phyloP scores from a whole-genome alignment of 2,329 filamentous ascomycete genomes.

The Ascochyta viciae-villosae region DNA sequence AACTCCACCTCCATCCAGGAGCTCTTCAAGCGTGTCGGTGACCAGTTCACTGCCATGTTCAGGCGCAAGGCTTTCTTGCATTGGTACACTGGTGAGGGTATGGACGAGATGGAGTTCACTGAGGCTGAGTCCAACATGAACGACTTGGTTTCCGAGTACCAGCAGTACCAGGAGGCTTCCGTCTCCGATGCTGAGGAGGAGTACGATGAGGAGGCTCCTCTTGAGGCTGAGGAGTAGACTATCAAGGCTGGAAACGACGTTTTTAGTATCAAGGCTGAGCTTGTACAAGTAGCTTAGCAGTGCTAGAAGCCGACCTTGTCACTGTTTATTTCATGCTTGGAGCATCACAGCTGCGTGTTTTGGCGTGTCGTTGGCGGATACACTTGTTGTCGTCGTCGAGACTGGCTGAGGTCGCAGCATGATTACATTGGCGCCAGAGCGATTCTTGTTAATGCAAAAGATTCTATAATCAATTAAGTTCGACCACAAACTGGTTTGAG shows the following conservation, averaged over 20 bases:
- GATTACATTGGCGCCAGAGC: constrained; percentile 38
- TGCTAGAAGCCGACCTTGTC: constrained; percentile 9
- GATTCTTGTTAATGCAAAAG: constrained; percentile 47
- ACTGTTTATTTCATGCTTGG: constrained; percentile 38
- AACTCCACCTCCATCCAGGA: constrained; percentile 99
- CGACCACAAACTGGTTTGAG: background rate
- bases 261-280: constrained; percentile 3
- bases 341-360: constrained; percentile 28
- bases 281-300: constrained; percentile 13
- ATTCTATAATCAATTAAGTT: constrained; percentile 38
- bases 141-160: constrained; percentile 98
- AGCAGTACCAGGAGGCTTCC: constrained; percentile 99
- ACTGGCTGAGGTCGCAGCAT: constrained; percentile 26
- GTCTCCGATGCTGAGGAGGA: constrained; percentile 98
- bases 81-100: constrained; percentile 99
- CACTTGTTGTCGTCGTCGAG: constrained; percentile 25
- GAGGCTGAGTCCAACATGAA: constrained; percentile 99
- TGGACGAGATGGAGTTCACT: constrained; percentile 99
- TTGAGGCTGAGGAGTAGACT: constrained; percentile 70
- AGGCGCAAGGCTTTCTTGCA: constrained; percentile 99
- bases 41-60: constrained; percentile 99
- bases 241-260: constrained; percentile 17
- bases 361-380: constrained; percentile 20
- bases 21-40: constrained; percentile 99
- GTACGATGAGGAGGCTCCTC: constrained; percentile 82